Evolutionary conservation across 2,329 filamentous ascomycete genomes (phyloP).

Genomic region (Aspergillus glaucus): DNA sequence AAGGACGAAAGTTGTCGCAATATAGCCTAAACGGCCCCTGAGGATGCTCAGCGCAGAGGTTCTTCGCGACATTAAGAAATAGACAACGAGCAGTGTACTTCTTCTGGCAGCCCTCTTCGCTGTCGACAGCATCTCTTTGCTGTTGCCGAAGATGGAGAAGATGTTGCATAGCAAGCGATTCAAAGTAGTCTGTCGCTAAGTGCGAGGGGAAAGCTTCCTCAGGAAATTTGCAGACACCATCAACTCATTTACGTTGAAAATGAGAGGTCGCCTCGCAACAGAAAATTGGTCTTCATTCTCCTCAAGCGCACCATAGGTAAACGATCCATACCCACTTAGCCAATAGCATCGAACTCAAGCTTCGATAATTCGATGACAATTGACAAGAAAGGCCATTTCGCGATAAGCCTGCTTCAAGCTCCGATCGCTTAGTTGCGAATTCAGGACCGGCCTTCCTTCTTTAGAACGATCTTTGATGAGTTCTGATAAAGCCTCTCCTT

Average conservation of each 20-base stretch:
- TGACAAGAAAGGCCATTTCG: slow-evolving; percentile 13
- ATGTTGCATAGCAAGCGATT: slow-evolving; percentile 19
- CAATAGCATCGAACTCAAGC: slow-evolving; percentile 14
- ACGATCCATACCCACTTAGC: too few species aligned
- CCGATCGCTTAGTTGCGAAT: slow-evolving; percentile 7
- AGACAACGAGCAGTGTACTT: slow-evolving; percentile 2
- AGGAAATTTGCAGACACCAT: slow-evolving; percentile 11
- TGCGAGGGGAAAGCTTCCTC: slow-evolving; percentile 8
- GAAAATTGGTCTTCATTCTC: slow-evolving; percentile 3
- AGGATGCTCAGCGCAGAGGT: slow-evolving; percentile 8
- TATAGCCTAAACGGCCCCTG: slow-evolving; percentile 18
- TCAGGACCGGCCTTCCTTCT: slow-evolving; percentile 11
- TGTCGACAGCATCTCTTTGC: slow-evolving; percentile 18
- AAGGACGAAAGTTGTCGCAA: slow-evolving; percentile 17
- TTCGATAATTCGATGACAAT: slow-evolving; percentile 22
- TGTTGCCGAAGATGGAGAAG: slow-evolving; percentile 20
- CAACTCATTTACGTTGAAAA: slow-evolving; percentile 24
- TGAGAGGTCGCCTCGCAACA: slow-evolving; percentile 14
- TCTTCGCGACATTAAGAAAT: neutral
- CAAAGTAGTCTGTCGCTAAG: slow-evolving; percentile 21
- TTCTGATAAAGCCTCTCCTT: slow-evolving; percentile 16
- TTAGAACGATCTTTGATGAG: slow-evolving; percentile 16
- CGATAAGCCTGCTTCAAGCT: slow-evolving; percentile 17
- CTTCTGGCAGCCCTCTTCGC: neutral
- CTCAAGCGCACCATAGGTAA: slow-evolving; percentile 3